phyloP scores from a whole-genome alignment of 2,329 filamentous ascomycete species.

The Colletotrichum ledebouriae region DNA sequence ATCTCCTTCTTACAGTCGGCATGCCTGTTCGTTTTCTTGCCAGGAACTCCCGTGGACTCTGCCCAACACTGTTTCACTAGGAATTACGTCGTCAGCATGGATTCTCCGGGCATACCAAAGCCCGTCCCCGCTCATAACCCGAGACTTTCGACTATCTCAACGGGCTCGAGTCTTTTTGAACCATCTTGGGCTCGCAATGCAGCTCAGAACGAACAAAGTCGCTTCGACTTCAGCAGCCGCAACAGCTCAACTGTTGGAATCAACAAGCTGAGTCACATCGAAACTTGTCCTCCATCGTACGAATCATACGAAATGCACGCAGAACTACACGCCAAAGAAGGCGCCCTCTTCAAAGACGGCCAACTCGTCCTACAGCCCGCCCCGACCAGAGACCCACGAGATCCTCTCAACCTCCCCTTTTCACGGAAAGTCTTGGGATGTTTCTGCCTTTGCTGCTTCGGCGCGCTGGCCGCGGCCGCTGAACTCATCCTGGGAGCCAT shows the following conservation, averaged over 20 bases:
- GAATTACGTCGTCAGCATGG: not conserved
- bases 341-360: slow-evolving; percentile 25
- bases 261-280: not conserved
- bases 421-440: slow-evolving; percentile 16
- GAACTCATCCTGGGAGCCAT: slow-evolving; percentile 47
- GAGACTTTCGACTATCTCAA: not conserved
- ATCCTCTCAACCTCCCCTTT: slow-evolving; percentile 31
- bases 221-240: not conserved
- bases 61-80: not conserved
- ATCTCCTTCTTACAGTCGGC: not conserved
- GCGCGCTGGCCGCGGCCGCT: slow-evolving; percentile 47
- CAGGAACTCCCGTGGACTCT: not conserved
- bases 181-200: not conserved
- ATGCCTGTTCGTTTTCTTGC: not conserved
- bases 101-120: slow-evolving; percentile 1
- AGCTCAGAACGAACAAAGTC: not conserved
- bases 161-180: not conserved
- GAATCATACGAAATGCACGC: no score
- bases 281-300: not conserved
- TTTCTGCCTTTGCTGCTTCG: slow-evolving; percentile 43
- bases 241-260: not conserved
- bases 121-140: not conserved
- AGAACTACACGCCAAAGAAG: slow-evolving; percentile 7
- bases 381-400: slow-evolving; percentile 26
- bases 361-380: slow-evolving; percentile 30